Conservation (phyloP, 2,329 filamentous ascomycete genomes). For the Sporothrix curviconia region DNA sequence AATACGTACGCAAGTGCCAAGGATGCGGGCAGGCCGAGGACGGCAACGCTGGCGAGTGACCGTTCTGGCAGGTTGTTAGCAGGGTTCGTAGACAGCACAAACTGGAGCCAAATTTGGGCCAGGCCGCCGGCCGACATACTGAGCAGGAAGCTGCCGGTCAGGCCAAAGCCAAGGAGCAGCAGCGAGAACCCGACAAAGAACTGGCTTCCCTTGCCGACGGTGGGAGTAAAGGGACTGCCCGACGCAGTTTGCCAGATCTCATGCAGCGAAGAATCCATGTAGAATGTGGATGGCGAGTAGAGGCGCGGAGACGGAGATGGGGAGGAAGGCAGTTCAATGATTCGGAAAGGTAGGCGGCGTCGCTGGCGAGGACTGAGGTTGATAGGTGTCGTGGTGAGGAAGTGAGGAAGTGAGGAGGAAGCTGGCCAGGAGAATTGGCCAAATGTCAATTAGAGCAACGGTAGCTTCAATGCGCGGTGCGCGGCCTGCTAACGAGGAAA, state of each 20-base stretch:
- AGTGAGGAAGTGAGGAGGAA: neutral
- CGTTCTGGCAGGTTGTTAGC: conserved; percentile 56
- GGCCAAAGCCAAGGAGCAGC: conserved; percentile 62
- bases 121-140: conserved; percentile 48
- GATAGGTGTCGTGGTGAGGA: neutral
- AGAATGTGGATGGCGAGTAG: conserved; percentile 24
- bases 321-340: neutral
- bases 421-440: conserved; percentile 7
- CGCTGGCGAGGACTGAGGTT: neutral
- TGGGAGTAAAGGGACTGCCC: conserved; percentile 74
- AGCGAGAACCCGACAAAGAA: conserved; percentile 75
- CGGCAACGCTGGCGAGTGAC: conserved; percentile 66
- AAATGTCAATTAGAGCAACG: conserved; percentile 6
- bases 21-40: conserved; percentile 80
- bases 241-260: conserved; percentile 92
- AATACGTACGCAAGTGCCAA: conserved; percentile 75
- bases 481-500: neutral
- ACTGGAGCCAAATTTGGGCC: too few relatives aligned
- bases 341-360: too few relatives aligned
- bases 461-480: conserved; percentile 13
- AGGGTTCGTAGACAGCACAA: neutral
- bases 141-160: conserved; percentile 76
- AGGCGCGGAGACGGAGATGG: neutral
- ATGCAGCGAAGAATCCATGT: conserved; percentile 75
- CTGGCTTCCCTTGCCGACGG: conserved; percentile 74